Evolutionary conservation across 495 filamentous ascomycete genomes (phyloP).

Genomic region (Chaetomium tenue): DNA sequence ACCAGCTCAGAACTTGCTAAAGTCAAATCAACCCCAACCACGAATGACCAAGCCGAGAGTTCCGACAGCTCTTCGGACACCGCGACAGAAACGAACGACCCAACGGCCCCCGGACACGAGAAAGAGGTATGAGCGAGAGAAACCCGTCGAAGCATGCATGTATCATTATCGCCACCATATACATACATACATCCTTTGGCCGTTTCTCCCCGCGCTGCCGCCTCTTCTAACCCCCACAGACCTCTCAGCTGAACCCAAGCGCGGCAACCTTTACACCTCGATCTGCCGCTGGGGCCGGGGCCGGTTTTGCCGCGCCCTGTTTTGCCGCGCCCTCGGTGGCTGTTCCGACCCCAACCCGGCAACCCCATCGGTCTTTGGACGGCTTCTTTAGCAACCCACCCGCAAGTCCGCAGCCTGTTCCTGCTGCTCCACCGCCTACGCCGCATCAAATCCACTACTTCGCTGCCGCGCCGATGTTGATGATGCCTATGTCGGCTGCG

Average conservation of each 20-base stretch:
- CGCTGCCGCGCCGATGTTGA: slow-evolving; percentile 20
- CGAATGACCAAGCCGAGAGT: slow-evolving; percentile 13
- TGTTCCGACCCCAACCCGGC: slow-evolving; percentile 19
- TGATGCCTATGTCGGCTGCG: slow-evolving; percentile 21
- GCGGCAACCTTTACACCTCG: slow-evolving; percentile 56
- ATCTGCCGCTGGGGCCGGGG: not conserved
- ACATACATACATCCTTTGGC: slow-evolving; percentile 39
- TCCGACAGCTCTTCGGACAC: slow-evolving; percentile 14
- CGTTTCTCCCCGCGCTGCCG: slow-evolving; percentile 35
- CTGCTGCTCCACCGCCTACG: not conserved
- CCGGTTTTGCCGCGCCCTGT: no score
- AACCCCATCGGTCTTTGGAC: not conserved
- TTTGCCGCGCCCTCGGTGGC: not conserved
- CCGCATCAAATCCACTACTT: slow-evolving; percentile 14
- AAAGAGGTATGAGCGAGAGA: slow-evolving; percentile 50
- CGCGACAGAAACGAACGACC: slow-evolving; percentile 19
- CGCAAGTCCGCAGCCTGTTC: slow-evolving; percentile 10
- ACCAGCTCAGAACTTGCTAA: slow-evolving; percentile 40
- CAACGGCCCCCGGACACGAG: slow-evolving; percentile 36
- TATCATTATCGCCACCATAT: slow-evolving; percentile 22
- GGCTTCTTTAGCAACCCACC: slow-evolving; percentile 12
- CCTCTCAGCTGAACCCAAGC: slow-evolving; percentile 53
- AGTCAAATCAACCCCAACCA: slow-evolving; percentile 28
- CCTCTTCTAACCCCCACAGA: slow-evolving; percentile 37
- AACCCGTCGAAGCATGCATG: slow-evolving; percentile 39